A percentile compares a stretch with the other conserved stretches of the same genome.
Conservation (phyloP, 169 alveolate species). For the Eimeria praecox region DNA sequence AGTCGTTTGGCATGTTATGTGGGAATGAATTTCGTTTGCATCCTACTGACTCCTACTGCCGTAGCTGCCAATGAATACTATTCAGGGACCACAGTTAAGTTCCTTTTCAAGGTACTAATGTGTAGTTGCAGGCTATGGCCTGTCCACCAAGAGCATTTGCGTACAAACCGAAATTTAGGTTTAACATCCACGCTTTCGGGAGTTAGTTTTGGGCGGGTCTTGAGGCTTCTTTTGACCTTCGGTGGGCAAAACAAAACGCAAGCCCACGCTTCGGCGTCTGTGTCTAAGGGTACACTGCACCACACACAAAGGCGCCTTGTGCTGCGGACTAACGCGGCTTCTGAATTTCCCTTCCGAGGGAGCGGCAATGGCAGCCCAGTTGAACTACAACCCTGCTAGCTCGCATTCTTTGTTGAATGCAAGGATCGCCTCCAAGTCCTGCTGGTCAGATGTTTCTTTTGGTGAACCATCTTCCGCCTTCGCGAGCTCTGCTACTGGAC, state of each 20-base stretch:
- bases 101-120: not conserved
- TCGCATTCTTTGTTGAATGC: constrained; percentile 82
- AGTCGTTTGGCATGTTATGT: not conserved
- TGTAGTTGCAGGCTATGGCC: not conserved
- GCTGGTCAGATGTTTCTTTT: constrained; percentile 26
- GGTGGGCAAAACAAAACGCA: constrained; percentile 50
- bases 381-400: constrained; percentile 73
- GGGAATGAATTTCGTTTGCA: not conserved
- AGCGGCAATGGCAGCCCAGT: not conserved
- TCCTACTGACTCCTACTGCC: not conserved
- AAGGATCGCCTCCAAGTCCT: constrained; percentile 69
- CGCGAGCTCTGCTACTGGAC: not conserved
- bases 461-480: constrained; percentile 24
- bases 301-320: constrained; percentile 19
- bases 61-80: not conserved
- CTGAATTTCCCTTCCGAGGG: not conserved
- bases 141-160: constrained; percentile 1
- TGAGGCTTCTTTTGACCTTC: not conserved
- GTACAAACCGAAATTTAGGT: not conserved
- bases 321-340: constrained; percentile 19
- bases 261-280: constrained; percentile 12
- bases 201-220: not conserved
- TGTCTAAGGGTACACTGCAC: constrained; percentile 22
- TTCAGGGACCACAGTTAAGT: not conserved
- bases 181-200: not conserved